Conservation (phyloP, 2,329 filamentous ascomycete genomes). For the Cercospora beticola region DNA sequence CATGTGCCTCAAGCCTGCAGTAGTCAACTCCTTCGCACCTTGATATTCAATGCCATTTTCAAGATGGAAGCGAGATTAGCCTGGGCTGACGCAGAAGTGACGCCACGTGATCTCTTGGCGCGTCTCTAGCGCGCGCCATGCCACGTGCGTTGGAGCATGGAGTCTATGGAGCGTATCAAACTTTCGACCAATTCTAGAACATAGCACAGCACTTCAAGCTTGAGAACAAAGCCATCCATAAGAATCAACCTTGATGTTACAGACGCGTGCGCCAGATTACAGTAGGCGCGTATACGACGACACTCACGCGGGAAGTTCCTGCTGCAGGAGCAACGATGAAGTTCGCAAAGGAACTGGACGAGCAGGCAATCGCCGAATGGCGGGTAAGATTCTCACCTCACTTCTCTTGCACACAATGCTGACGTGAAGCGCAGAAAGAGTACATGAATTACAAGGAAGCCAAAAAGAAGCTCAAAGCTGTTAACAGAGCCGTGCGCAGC, state of each 20-base stretch:
- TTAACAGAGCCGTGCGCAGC: constrained; percentile 13
- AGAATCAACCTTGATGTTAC: background rate
- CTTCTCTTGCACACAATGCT: background rate
- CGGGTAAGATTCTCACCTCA: constrained; percentile 46
- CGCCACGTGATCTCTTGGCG: background rate
- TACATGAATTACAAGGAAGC: constrained; percentile 83
- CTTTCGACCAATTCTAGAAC: background rate
- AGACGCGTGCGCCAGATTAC: background rate
- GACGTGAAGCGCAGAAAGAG: constrained; percentile 52
- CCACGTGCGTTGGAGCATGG: background rate
- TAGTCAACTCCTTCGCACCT: background rate
- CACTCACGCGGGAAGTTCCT: background rate
- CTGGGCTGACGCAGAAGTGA: background rate
- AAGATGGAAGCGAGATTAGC: background rate
- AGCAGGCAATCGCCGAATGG: constrained; percentile 92
- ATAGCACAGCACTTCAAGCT: background rate
- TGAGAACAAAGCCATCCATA: background rate
- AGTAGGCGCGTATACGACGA: background rate
- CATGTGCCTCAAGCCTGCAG: background rate
- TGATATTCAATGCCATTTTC: background rate
- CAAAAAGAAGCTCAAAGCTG: constrained; percentile 12
- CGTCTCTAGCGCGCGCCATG: background rate
- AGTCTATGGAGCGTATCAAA: background rate
- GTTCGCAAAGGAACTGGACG: constrained; percentile 64
- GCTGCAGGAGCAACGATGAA: constrained; percentile 3